Percentiles rank a stretch among this genome's conserved stretches.
These are phyloP conservation scores for Ceratobasidium papillatum DNA, from an alignment of 1,284 basidiomycete species.

Conservation along the genomic window DNA sequence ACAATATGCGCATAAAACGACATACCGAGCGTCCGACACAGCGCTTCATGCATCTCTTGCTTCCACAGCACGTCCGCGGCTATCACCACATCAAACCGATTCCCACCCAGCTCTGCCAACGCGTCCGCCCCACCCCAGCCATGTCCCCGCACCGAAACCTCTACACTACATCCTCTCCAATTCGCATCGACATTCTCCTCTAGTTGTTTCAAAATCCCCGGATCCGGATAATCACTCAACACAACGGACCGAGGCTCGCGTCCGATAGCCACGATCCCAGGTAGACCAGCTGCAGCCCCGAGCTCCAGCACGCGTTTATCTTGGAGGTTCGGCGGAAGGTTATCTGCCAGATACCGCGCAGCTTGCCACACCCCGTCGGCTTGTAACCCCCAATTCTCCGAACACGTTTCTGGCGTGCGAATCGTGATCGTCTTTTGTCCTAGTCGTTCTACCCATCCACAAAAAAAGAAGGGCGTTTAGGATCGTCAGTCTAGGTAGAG, in stretches of 20 bases:
- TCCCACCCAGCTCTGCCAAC: conserved; percentile 16
- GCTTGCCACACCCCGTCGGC: conserved; percentile 44
- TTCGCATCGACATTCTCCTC: conserved; percentile 31
- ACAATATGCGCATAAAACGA: background rate
- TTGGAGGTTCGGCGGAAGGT: conserved; percentile 22
- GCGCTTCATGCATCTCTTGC: conserved; percentile 39
- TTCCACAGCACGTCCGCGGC: conserved; percentile 43
- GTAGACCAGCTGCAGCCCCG: conserved; percentile 43
- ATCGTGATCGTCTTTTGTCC: conserved; percentile 16
- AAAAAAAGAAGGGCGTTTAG: background rate
- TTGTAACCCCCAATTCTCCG: conserved; percentile 44
- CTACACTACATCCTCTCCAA: background rate
- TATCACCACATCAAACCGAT: conserved; percentile 42
- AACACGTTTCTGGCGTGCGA: conserved; percentile 31
- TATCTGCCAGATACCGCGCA: conserved; percentile 40
- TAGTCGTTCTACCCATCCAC: background rate
- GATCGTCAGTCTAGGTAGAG: background rate
- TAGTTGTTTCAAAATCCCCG: conserved; percentile 31
- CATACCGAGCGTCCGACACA: conserved; percentile 38
- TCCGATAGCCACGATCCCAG: conserved; percentile 35
- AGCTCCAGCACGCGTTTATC: conserved; percentile 41
- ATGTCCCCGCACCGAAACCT: conserved; percentile 39
- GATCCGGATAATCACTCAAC: conserved; percentile 44
- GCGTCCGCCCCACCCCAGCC: conserved; percentile 27
- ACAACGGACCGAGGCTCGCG: conserved; percentile 25